phyloP scores from a whole-genome alignment of 108 stramenopile genomes.

The Cyclotella atomus region DNA sequence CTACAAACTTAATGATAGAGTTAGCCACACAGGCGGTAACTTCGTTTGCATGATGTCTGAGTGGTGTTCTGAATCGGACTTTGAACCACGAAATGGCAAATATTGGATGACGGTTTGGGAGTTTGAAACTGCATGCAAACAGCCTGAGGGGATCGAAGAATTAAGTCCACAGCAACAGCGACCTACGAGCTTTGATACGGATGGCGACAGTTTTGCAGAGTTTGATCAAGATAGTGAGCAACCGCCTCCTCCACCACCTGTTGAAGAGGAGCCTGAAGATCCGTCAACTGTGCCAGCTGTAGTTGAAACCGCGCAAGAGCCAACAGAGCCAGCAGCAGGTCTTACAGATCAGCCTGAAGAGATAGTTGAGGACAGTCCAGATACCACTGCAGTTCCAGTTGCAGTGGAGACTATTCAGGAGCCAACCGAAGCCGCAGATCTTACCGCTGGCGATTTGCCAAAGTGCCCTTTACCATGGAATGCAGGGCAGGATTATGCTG shows the following conservation, averaged over 20 bases:
- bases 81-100: constrained; percentile 12
- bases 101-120: constrained; percentile 33
- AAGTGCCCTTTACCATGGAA: constrained; percentile 13
- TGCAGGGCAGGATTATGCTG: not conserved
- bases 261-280: not conserved
- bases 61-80: constrained; percentile 17
- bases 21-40: constrained; percentile 6
- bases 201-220: no score
- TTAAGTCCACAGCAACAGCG: not conserved
- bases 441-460: not conserved
- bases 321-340: not conserved
- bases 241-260: constrained; percentile 1
- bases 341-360: no score
- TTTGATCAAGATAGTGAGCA: not conserved
- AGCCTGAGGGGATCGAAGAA: not conserved
- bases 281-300: not conserved
- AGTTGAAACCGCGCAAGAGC: not conserved
- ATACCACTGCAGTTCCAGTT: not conserved
- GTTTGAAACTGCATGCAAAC: constrained; percentile 6
- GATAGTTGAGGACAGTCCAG: not conserved
- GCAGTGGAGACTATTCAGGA: not conserved
- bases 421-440: not conserved
- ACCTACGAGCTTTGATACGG: no score
- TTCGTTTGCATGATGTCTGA: constrained; percentile 9
- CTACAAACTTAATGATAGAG: constrained; percentile 7